Percentiles rank a stretch among this genome's conserved stretches.
These are phyloP conservation scores for Phytophthora fragariaefolia DNA, from an alignment of 352 stramenopile species.

Conservation along the genomic window DNA sequence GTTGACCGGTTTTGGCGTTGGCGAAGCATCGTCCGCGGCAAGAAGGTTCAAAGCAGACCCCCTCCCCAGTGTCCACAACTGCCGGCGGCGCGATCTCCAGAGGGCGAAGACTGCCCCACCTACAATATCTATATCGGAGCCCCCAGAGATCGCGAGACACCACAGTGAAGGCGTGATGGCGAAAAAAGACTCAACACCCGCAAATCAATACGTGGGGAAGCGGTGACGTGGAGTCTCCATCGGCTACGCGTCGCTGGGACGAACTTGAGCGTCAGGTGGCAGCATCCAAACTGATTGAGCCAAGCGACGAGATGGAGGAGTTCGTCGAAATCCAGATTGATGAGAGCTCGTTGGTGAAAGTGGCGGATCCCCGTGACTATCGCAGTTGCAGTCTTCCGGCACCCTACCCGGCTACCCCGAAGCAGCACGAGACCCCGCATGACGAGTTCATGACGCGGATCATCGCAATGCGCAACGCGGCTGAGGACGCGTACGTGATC, in stretches of 20 bases:
- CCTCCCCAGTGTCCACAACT: conserved; percentile 22
- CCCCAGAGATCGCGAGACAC: conserved; percentile 4
- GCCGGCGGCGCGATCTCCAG: conserved; percentile 26
- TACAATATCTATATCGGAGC: conserved; percentile 11
- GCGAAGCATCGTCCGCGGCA: background rate
- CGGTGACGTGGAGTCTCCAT: conserved; percentile 15
- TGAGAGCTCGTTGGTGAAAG: conserved; percentile 20
- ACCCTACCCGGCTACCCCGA: conserved; percentile 4
- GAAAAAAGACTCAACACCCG: background rate
- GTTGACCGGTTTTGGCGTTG: conserved; percentile 13
- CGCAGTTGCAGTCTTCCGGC: conserved; percentile 21
- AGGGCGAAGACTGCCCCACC: background rate
- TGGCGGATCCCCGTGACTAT: conserved; percentile 10
- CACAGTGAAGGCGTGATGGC: conserved; percentile 20
- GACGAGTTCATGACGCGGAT: conserved; percentile 52
- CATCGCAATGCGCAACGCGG: conserved; percentile 58
- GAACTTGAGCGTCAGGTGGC: conserved; percentile 23
- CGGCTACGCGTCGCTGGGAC: conserved; percentile 21
- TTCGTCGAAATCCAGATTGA: conserved; percentile 24
- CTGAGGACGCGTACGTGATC: conserved; percentile 62
- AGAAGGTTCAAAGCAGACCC: conserved; percentile 5
- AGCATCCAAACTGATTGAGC: conserved; percentile 4
- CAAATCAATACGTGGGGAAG: conserved; percentile 29
- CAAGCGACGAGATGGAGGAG: conserved; percentile 19
- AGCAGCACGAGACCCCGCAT: conserved; percentile 9